Evolutionary conservation across 2,329 filamentous ascomycete genomes (phyloP).

Genomic region (Claviceps sorghi): DNA sequence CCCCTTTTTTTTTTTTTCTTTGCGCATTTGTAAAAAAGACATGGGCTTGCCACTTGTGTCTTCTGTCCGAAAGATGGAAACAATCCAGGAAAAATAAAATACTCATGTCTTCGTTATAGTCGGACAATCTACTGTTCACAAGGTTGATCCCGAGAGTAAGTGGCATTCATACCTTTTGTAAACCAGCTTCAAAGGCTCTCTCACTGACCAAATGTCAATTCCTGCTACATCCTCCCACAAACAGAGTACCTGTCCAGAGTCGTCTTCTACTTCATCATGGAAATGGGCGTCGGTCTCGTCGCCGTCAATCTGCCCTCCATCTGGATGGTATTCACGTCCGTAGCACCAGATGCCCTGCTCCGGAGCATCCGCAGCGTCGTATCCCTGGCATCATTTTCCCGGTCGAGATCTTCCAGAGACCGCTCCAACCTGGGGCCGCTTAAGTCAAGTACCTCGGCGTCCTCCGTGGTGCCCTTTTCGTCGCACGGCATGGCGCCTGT

Average conservation of each 20-base stretch:
- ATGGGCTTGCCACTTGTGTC: too few species aligned
- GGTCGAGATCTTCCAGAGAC: neutral
- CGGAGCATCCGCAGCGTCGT: conserved; percentile 7
- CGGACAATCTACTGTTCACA: neutral
- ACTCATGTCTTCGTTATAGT: neutral
- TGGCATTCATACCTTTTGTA: neutral
- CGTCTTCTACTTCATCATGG: conserved; percentile 5
- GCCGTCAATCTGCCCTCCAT: conserved; percentile 7
- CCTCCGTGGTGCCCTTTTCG: neutral
- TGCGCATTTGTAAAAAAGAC: too few species aligned
- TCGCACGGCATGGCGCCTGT: neutral
- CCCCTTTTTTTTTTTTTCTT: too few species aligned
- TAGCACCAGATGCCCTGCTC: conserved; percentile 6
- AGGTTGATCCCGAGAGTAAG: neutral
- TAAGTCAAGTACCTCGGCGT: neutral
- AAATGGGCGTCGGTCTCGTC: conserved; percentile 5
- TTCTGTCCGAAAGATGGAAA: too few species aligned
- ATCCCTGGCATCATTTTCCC: conserved; percentile 3
- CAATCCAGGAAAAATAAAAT: conserved; percentile 8
- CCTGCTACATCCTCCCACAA: neutral
- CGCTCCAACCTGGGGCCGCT: neutral
- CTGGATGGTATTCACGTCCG: conserved; percentile 5
- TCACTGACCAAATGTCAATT: neutral
- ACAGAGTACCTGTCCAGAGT: conserved; percentile 2
- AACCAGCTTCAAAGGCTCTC: neutral